Percentiles rank a stretch among this genome's conserved stretches.
phyloP scores from a whole-genome alignment of 768 basidiomycete species.

The Lepiota venenata region DNA sequence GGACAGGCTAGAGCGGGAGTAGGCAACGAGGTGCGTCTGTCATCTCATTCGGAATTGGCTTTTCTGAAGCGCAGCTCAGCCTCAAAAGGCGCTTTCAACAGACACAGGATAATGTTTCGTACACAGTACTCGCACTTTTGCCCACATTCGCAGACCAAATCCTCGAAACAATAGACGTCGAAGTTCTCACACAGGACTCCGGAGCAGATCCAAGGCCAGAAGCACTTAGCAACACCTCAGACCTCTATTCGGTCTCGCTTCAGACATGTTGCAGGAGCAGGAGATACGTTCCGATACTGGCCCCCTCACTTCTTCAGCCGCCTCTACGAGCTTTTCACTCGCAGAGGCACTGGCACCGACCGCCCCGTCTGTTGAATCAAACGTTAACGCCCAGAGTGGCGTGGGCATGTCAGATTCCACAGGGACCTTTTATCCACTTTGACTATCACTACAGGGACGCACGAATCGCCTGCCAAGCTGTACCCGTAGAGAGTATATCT shows the following conservation, averaged over 20 bases:
- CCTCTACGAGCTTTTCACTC: conserved; percentile 5
- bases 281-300: conserved; percentile 41
- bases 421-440: neutral
- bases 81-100: conserved; percentile 70
- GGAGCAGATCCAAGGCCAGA: conserved; percentile 25
- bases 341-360: conserved; percentile 3
- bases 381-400: neutral
- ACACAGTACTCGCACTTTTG: conserved; percentile 67
- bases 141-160: conserved; percentile 65
- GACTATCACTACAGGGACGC: neutral
- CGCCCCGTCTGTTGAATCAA: conserved; percentile 1
- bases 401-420: neutral
- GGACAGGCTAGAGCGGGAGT: conserved; percentile 55
- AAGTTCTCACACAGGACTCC: conserved; percentile 55
- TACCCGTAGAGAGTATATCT: neutral
- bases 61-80: conserved; percentile 31
- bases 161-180: conserved; percentile 74
- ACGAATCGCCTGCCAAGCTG: neutral
- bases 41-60: neutral
- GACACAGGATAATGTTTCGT: conserved; percentile 75
- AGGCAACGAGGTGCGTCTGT: conserved; percentile 65
- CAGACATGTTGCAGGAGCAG: conserved; percentile 38
- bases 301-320: neutral
- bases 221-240: conserved; percentile 3
- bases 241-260: conserved; percentile 20